Conservation (phyloP, 768 basidiomycete species). For the Psilocybe tampanensis region DNA sequence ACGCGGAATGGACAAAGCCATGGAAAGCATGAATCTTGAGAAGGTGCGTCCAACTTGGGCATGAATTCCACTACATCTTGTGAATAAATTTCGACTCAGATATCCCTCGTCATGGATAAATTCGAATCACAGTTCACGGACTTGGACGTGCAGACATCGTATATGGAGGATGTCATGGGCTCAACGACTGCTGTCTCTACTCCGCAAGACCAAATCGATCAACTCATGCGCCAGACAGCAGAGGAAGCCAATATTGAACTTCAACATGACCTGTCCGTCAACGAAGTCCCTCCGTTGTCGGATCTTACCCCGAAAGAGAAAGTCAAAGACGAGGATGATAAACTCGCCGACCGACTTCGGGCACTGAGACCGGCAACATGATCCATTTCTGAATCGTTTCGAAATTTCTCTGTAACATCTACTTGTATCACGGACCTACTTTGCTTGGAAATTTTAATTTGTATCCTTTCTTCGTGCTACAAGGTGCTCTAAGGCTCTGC, state of each 20-base stretch:
- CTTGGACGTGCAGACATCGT: slow-evolving; percentile 95
- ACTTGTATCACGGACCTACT: neutral
- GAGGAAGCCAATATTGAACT: slow-evolving; percentile 97
- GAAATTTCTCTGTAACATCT: neutral
- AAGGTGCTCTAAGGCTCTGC: no score
- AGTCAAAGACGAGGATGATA: slow-evolving; percentile 75
- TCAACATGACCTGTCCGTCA: slow-evolving; percentile 83
- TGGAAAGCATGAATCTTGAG: slow-evolving; percentile 99
- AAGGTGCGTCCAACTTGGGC: slow-evolving; percentile 55
- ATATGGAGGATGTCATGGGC: slow-evolving; percentile 98
- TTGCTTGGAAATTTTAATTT: neutral
- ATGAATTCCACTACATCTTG: neutral
- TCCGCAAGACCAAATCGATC: slow-evolving; percentile 96
- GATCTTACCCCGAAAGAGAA: slow-evolving; percentile 52
- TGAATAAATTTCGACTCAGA: slow-evolving; percentile 49
- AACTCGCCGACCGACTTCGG: slow-evolving; percentile 84
- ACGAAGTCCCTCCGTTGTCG: slow-evolving; percentile 60
- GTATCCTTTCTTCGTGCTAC: no score
- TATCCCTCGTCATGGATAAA: slow-evolving; percentile 98
- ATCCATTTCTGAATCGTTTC: neutral
- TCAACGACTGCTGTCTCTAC: slow-evolving; percentile 90
- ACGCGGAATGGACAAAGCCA: slow-evolving; percentile 97
- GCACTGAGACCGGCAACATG: slow-evolving; percentile 82
- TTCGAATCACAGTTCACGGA: slow-evolving; percentile 97
- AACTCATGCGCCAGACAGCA: slow-evolving; percentile 88